phyloP scores from a whole-genome alignment of 2,329 filamentous ascomycete species.

The Westerdykella ornata region DNA sequence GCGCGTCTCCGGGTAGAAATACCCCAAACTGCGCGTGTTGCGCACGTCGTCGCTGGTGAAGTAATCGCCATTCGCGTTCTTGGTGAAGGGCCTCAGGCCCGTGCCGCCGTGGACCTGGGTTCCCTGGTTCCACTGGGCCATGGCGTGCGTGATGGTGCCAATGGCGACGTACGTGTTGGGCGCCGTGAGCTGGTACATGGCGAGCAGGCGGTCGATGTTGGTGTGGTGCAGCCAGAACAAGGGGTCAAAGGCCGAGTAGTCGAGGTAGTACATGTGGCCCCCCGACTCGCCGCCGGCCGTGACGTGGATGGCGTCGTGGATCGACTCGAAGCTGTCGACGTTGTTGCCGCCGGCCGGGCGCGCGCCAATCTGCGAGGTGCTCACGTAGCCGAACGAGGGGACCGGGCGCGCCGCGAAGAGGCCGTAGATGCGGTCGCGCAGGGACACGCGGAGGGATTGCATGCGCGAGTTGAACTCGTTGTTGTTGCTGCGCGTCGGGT shows the following conservation, averaged over 20 bases:
- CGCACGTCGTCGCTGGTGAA: conserved; percentile 27
- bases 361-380: conserved; percentile 27
- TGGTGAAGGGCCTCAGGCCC: conserved; percentile 34
- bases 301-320: conserved; percentile 33
- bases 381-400: conserved; percentile 24
- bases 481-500: conserved; percentile 35
- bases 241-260: conserved; percentile 72
- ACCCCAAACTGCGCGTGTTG: conserved; percentile 39
- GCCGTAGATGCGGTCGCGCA: conserved; percentile 33
- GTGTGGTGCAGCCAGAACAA: conserved; percentile 43
- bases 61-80: conserved; percentile 43
- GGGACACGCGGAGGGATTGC: conserved; percentile 22
- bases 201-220: conserved; percentile 48
- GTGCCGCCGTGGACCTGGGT: conserved; percentile 49
- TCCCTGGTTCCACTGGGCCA: conserved; percentile 39
- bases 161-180: conserved; percentile 60
- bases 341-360: conserved; percentile 23
- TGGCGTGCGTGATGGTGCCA: conserved; percentile 24
- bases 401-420: conserved; percentile 28
- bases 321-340: conserved; percentile 34
- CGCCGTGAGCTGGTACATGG: conserved; percentile 70
- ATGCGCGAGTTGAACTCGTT: conserved; percentile 30
- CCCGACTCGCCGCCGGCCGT: conserved; percentile 41
- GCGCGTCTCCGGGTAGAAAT: conserved; percentile 34
- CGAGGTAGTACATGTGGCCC: conserved; percentile 67